These are phyloP conservation scores for Petunia hybrid DNA, from an alignment of 305 asterid genomes.

Conservation along the genomic window DNA sequence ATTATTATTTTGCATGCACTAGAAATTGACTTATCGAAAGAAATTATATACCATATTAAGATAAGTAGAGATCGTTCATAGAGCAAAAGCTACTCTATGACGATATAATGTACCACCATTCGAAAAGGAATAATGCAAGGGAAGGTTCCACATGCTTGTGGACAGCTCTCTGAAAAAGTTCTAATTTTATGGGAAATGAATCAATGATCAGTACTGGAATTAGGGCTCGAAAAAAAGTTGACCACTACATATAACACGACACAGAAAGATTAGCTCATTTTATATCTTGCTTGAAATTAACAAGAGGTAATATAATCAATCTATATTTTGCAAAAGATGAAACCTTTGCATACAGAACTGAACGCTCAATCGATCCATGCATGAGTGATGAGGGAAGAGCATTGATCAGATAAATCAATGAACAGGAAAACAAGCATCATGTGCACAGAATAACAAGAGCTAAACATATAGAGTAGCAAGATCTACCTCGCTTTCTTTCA, in stretches of 20 bases:
- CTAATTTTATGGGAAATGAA: not conserved
- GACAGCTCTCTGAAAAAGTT: not conserved
- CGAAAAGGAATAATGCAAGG: not conserved
- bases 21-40: not conserved
- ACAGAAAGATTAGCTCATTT: not conserved
- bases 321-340: not conserved
- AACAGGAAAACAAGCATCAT: not conserved
- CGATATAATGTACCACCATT: not conserved
- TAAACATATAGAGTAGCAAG: conserved; percentile 4
- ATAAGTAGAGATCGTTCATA: not conserved
- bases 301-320: not conserved
- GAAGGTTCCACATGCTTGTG: not conserved
- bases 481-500: conserved; percentile 84
- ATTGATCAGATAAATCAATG: not conserved
- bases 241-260: not conserved
- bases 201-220: not conserved
- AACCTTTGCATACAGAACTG: not conserved
- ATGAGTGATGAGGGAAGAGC: not conserved
- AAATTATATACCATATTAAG: not conserved
- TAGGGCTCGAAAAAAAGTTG: not conserved
- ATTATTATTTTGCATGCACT: not conserved
- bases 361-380: not conserved
- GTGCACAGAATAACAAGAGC: not conserved
- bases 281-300: not conserved
- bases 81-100: not conserved